Percentiles rank a stretch among this genome's conserved stretches.
Conservation (phyloP, 257 asterid genomes). For the Vinca minor region DNA sequence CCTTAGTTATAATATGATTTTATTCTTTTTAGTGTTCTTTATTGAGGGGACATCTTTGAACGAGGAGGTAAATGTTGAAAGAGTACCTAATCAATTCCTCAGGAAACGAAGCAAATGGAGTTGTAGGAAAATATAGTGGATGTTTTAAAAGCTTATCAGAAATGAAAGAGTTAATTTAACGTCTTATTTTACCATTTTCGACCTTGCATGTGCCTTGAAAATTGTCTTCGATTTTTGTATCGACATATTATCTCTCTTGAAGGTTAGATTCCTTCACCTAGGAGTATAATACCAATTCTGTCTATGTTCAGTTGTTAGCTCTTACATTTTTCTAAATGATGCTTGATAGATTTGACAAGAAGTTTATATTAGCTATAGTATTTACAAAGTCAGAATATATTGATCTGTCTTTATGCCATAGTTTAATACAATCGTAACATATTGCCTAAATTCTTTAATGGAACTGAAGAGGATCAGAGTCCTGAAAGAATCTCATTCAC, state of each 20-base stretch:
- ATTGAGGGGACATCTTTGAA: not conserved
- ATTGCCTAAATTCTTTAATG: not conserved
- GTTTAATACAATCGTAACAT: not conserved
- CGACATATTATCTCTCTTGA: not conserved
- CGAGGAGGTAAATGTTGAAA: not conserved
- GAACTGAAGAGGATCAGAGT: not conserved
- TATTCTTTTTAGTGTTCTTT: not conserved
- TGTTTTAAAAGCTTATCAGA: not conserved
- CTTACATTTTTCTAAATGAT: not conserved
- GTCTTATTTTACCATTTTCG: not conserved
- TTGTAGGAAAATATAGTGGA: not conserved
- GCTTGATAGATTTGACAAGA: not conserved
- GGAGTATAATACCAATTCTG: not conserved
- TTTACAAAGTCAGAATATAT: not conserved
- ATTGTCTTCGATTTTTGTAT: not conserved
- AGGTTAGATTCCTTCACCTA: not conserved
- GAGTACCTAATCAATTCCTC: not conserved
- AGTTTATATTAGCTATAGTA: not conserved
- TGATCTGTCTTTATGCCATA: not conserved
- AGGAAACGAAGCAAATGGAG: not conserved
- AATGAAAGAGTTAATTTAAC: not conserved
- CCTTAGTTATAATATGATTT: not conserved
- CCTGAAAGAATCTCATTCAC: not conserved
- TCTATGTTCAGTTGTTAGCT: not conserved
- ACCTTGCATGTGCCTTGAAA: not conserved